Conservation (phyloP, 2,329 filamentous ascomycete species). For the Teratosphaeria nubilosa region DNA sequence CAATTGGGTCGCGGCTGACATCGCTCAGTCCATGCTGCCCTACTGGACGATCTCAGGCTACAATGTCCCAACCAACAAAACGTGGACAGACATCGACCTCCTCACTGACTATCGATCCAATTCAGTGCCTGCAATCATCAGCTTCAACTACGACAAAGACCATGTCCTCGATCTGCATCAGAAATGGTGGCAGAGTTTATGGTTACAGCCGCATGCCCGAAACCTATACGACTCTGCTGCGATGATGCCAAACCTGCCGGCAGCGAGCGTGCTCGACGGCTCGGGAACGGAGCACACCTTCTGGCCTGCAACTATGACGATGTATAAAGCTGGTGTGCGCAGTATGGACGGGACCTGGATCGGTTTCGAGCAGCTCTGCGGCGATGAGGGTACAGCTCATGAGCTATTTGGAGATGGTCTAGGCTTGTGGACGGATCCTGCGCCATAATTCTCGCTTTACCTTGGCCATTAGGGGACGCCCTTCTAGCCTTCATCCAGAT, state of each 20-base stretch:
- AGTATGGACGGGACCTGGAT: not conserved
- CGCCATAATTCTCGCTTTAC: not conserved
- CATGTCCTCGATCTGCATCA: not conserved
- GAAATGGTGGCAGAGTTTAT: not conserved
- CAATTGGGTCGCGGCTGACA: not conserved
- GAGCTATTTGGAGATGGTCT: not conserved
- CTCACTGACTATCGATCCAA: not conserved
- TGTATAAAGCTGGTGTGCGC: not conserved
- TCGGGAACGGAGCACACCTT: not conserved
- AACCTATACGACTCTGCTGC: not conserved
- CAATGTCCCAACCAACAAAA: not conserved
- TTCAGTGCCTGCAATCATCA: not conserved
- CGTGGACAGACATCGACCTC: not conserved
- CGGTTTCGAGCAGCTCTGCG: not conserved
- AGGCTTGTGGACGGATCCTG: not conserved
- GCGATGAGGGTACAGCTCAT: not conserved
- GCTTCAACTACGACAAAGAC: not conserved
- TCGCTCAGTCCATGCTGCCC: not conserved
- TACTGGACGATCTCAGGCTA: not conserved
- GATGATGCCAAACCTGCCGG: not conserved
- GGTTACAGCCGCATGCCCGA: not conserved
- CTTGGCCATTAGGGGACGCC: not conserved
- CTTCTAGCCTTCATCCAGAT: not conserved
- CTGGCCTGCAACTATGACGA: not conserved
- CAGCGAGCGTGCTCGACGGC: not conserved